phyloP scores from a whole-genome alignment of 805 yeast genomes.

The Ogataea henricii region DNA sequence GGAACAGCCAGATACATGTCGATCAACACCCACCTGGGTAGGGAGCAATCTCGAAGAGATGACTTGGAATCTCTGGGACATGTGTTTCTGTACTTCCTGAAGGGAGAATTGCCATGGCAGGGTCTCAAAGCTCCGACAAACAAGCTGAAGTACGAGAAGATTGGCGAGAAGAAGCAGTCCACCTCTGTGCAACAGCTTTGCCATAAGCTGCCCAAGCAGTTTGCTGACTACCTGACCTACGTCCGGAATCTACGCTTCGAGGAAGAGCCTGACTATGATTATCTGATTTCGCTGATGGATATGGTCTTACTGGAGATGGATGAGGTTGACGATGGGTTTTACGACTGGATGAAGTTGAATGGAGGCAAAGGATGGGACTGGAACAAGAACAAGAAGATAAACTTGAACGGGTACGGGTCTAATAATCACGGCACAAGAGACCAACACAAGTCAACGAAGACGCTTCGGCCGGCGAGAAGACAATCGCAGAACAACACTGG shows the following conservation, averaged over 20 bases:
- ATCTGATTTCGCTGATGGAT: slow-evolving; percentile 61
- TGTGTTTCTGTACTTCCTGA: slow-evolving; percentile 74
- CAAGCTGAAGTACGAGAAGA: slow-evolving; percentile 78
- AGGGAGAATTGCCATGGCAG: slow-evolving; percentile 87
- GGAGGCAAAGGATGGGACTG: slow-evolving; percentile 85
- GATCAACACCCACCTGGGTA: slow-evolving; percentile 81
- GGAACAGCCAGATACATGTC: slow-evolving; percentile 91
- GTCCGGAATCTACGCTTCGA: slow-evolving; percentile 74
- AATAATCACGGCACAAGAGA: slow-evolving; percentile 29
- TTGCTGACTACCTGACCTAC: slow-evolving; percentile 70
- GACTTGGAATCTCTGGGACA: slow-evolving; percentile 82
- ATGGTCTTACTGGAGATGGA: slow-evolving; percentile 59
- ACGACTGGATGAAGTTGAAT: slow-evolving; percentile 81
- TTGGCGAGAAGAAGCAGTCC: slow-evolving; percentile 77
- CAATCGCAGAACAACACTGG: slow-evolving; percentile 26
- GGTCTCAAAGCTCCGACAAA: slow-evolving; percentile 89
- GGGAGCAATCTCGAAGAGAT: slow-evolving; percentile 82
- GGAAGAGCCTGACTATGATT: slow-evolving; percentile 77
- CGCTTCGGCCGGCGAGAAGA: slow-evolving; percentile 21
- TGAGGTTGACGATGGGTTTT: slow-evolving; percentile 63
- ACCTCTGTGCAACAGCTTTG: slow-evolving; percentile 65
- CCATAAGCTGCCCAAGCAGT: slow-evolving; percentile 67
- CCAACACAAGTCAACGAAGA: slow-evolving; percentile 22
- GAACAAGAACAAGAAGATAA: slow-evolving; percentile 71
- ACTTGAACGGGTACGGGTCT: slow-evolving; percentile 76